Conservation (phyloP, 495 filamentous ascomycete genomes). For the Xylaria bambusicola region DNA sequence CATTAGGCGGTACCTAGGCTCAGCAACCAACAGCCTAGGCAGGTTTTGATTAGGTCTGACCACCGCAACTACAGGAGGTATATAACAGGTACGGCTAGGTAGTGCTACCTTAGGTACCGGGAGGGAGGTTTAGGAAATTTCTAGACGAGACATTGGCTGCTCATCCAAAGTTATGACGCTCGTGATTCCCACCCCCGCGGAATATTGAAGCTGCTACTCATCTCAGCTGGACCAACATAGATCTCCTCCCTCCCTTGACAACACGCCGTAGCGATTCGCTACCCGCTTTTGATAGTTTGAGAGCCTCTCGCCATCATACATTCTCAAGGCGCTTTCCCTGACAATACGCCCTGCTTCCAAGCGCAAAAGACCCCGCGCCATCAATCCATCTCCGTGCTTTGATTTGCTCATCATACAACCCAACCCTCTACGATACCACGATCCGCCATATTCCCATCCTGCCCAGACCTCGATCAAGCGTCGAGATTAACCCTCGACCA, state of each 20-base stretch:
- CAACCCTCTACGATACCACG: background rate
- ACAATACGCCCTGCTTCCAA: no score
- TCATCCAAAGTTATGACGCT: constrained; percentile 7
- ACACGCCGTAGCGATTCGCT: no score
- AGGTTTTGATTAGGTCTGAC: no score
- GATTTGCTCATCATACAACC: no score
- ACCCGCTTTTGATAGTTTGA: no score
- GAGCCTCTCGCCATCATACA: no score
- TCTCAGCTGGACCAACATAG: background rate
- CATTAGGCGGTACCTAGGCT: background rate
- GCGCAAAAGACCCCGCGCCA: constrained; percentile 5
- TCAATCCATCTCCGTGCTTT: no score
- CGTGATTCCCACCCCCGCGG: constrained; percentile 6
- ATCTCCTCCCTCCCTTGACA: background rate
- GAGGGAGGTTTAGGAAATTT: background rate
- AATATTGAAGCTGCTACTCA: background rate
- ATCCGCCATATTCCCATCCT: background rate
- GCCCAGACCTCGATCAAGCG: background rate
- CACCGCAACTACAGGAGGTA: no score
- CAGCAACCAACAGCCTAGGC: no score
- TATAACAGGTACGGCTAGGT: no score
- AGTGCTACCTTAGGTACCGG: no score
- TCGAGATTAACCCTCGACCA: constrained; percentile 11
- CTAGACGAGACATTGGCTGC: constrained; percentile 7
- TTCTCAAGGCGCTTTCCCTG: no score